Evolutionary conservation across 2,329 filamentous ascomycete genomes (phyloP).

Genomic region (Phialophora tarda): DNA sequence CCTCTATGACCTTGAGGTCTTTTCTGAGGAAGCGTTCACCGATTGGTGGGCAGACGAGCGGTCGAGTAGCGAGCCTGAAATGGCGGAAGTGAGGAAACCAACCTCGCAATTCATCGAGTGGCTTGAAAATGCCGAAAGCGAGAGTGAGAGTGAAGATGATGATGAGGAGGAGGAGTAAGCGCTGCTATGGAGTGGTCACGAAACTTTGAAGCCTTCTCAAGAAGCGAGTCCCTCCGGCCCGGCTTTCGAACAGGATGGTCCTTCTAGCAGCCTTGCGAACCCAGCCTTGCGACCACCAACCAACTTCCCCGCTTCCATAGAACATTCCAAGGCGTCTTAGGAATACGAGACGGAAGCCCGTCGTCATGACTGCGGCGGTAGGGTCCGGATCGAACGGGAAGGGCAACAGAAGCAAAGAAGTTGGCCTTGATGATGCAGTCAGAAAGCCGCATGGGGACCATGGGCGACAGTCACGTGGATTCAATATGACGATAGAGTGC

Average conservation of each 20-base stretch:
- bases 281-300: background rate
- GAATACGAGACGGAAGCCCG: background rate
- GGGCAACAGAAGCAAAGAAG: background rate
- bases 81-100: conserved; percentile 73
- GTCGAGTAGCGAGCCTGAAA: conserved; percentile 68
- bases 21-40: conserved; percentile 87
- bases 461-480: background rate
- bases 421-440: background rate
- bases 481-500: background rate
- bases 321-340: background rate
- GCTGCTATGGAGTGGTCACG: background rate
- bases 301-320: background rate
- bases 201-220: background rate
- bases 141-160: conserved; percentile 69
- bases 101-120: conserved; percentile 82
- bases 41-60: conserved; percentile 84
- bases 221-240: background rate
- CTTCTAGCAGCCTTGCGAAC: background rate
- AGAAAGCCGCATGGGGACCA: background rate
- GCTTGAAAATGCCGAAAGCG: conserved; percentile 76
- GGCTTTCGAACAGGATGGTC: too few species aligned
- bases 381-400: background rate
- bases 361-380: background rate
- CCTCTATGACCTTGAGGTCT: conserved; percentile 79
- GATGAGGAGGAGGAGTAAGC: conserved; percentile 58